These are phyloP conservation scores for Erysimum cheiranthoides DNA, from an alignment of 345 rosid genomes.

Conservation along the genomic window DNA sequence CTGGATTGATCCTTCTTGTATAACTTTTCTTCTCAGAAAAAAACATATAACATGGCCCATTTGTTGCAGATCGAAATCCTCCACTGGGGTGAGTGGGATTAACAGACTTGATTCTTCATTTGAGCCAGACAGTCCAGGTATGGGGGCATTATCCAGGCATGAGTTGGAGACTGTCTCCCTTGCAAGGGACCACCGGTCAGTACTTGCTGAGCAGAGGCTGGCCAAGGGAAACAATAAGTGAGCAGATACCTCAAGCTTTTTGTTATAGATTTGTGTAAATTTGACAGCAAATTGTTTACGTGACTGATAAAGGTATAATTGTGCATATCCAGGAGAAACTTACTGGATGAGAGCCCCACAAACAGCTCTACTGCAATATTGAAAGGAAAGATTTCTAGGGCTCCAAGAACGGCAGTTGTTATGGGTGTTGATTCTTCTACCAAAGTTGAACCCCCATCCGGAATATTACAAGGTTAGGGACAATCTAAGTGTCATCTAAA, in stretches of 20 bases:
- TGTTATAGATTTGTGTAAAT: background rate
- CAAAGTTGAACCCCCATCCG: conserved; percentile 58
- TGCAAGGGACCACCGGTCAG: conserved; percentile 62
- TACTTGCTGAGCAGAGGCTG: conserved; percentile 60
- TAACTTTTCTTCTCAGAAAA: background rate
- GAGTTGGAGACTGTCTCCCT: conserved; percentile 63
- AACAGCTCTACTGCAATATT: conserved; percentile 58
- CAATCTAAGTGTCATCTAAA: conserved; percentile 54
- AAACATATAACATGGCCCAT: conserved; percentile 5
- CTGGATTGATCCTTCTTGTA: background rate
- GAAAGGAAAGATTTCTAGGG: conserved; percentile 75
- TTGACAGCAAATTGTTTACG: conserved; percentile 4
- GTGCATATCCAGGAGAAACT: conserved; percentile 59
- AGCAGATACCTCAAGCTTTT: conserved; percentile 36
- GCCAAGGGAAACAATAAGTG: conserved; percentile 76
- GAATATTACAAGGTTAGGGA: conserved; percentile 67
- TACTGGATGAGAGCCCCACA: conserved; percentile 61
- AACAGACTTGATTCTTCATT: conserved; percentile 66
- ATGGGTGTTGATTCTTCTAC: conserved; percentile 75
- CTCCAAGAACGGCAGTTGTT: conserved; percentile 66
- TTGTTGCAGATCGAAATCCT: conserved; percentile 72
- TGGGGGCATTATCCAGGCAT: conserved; percentile 57
- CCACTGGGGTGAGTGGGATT: conserved; percentile 61
- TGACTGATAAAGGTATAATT: conserved; percentile 36
- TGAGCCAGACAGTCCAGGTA: conserved; percentile 71